Conservation (phyloP, 2,329 filamentous ascomycete species). For the Alternaria triticina region DNA sequence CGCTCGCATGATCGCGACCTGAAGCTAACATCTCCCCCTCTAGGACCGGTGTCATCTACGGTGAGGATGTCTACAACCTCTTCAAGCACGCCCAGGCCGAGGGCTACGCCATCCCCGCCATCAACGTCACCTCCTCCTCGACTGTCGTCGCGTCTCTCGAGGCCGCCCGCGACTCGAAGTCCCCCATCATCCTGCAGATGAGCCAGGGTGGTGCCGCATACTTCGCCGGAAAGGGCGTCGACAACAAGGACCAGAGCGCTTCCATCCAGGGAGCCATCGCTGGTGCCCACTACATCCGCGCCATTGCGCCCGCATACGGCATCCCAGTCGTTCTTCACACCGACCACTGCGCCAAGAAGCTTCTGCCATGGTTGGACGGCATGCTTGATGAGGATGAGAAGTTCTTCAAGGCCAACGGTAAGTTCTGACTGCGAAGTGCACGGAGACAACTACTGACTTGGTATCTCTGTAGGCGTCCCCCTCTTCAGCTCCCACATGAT, state of each 20-base stretch:
- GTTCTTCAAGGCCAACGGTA: conserved; percentile 85
- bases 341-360: conserved; percentile 65
- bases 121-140: conserved; percentile 80
- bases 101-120: conserved; percentile 54
- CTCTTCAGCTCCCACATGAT: conserved; percentile 88
- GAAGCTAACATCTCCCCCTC: conserved; percentile 8
- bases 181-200: conserved; percentile 76
- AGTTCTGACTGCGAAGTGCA: neutral
- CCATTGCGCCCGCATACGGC: conserved; percentile 84
- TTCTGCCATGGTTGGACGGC: conserved; percentile 86
- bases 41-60: conserved; percentile 58
- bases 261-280: conserved; percentile 89
- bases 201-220: conserved; percentile 76
- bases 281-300: conserved; percentile 85
- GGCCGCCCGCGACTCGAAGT: conserved; percentile 89
- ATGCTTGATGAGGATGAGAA: conserved; percentile 85
- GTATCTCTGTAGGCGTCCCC: conserved; percentile 66
- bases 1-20: neutral
- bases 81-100: conserved; percentile 81
- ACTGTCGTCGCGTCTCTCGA: conserved; percentile 81
- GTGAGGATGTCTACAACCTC: conserved; percentile 60
- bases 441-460: conserved; percentile 69
- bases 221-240: conserved; percentile 70
- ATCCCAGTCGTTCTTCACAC: conserved; percentile 72
- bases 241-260: conserved; percentile 72